phyloP scores from a whole-genome alignment of 768 basidiomycete genomes.

The Leccinum imitatum region DNA sequence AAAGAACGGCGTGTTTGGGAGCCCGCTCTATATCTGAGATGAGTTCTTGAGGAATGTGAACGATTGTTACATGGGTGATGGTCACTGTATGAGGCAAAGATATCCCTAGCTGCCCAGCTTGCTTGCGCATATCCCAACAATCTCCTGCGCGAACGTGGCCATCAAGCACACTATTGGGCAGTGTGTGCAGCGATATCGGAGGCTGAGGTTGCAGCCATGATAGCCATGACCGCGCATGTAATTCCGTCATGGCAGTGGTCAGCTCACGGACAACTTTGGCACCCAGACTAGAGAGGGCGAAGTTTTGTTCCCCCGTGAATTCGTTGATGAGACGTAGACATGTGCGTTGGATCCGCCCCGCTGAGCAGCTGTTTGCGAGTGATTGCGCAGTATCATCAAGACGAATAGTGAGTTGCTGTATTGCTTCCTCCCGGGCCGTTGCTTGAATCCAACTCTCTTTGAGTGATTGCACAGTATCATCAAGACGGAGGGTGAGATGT shows the following conservation, averaged over 20 bases:
- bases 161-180: not conserved
- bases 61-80: not conserved
- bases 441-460: not conserved
- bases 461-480: not conserved
- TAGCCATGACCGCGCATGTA: not conserved
- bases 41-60: not conserved
- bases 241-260: not conserved
- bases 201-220: not conserved
- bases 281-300: not conserved
- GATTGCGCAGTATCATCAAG: too few species aligned
- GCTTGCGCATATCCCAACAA: not conserved
- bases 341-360: not conserved
- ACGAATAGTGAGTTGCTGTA: too few species aligned
- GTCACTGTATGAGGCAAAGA: not conserved
- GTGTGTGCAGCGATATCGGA: not conserved
- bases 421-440: not conserved
- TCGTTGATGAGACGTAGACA: not conserved
- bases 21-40: not conserved
- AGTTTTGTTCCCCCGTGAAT: not conserved
- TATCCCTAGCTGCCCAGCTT: not conserved
- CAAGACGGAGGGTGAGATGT: too few species aligned
- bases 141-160: not conserved
- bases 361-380: too few species aligned
- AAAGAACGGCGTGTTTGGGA: not conserved
- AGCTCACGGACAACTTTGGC: not conserved